Evolutionary conservation across 805 yeast species (phyloP).

Genomic region (Danielozyma ontarioensis): DNA sequence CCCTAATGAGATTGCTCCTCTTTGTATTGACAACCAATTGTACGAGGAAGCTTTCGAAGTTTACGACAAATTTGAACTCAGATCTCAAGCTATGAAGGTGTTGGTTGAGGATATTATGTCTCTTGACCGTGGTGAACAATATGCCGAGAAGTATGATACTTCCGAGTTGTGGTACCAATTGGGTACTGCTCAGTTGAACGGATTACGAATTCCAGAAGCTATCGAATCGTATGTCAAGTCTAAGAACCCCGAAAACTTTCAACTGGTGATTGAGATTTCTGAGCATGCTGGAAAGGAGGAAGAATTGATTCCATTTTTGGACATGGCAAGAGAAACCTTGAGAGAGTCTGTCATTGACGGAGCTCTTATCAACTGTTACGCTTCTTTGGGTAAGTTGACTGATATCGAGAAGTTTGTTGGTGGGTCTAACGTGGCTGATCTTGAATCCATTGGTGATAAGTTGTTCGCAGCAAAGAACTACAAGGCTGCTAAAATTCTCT

Average conservation of each 20-base stretch:
- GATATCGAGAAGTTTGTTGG: conserved; percentile 84
- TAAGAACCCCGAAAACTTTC: conserved; percentile 83
- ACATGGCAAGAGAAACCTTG: conserved; percentile 86
- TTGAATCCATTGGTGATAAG: conserved; percentile 89
- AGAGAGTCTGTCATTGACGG: conserved; percentile 94
- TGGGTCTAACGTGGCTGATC: conserved; percentile 88
- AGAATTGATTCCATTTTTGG: conserved; percentile 79
- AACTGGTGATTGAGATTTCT: conserved; percentile 86
- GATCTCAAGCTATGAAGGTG: conserved; percentile 79
- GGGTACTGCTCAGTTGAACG: conserved; percentile 94
- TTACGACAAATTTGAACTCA: conserved; percentile 76
- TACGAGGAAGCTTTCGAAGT: conserved; percentile 93
- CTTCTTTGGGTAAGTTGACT: conserved; percentile 63
- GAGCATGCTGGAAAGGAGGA: conserved; percentile 96
- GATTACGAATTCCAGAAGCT: conserved; percentile 86
- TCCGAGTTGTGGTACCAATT: conserved; percentile 91
- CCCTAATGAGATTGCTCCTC: conserved; percentile 88
- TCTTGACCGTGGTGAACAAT: conserved; percentile 88
- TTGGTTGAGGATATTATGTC: conserved; percentile 91
- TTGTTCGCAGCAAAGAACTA: conserved; percentile 76
- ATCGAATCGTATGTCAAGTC: conserved; percentile 89
- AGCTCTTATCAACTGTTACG: conserved; percentile 82
- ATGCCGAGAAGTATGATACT: conserved; percentile 82
- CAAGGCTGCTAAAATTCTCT: conserved; percentile 89
- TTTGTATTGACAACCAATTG: conserved; percentile 83